phyloP scores from a whole-genome alignment of 2,329 filamentous ascomycete genomes.

The Curvularia spicifera region DNA sequence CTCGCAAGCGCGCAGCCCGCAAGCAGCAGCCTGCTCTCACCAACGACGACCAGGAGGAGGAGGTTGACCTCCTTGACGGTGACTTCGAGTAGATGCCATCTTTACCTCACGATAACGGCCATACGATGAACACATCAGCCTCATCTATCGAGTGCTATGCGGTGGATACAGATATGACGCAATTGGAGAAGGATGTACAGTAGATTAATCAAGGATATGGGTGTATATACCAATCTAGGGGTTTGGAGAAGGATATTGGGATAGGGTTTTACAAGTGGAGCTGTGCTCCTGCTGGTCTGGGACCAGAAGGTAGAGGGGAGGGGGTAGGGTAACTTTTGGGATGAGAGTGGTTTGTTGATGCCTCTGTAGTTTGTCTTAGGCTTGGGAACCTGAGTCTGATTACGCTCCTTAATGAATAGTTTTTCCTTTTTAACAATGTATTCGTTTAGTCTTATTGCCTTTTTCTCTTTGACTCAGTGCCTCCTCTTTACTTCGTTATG shows the following conservation, averaged over 20 bases:
- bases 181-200: background rate
- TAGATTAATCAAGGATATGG: background rate
- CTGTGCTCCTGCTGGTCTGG: background rate
- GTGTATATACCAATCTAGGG: background rate
- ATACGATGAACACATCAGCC: background rate
- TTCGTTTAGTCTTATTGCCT: background rate
- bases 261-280: background rate
- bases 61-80: slow-evolving; percentile 34
- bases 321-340: background rate
- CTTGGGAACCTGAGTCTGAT: slow-evolving; percentile 31
- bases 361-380: slow-evolving; percentile 21
- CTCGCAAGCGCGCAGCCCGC: slow-evolving; percentile 29
- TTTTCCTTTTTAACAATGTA: slow-evolving; percentile 5
- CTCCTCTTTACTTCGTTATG: background rate
- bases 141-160: background rate
- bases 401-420: slow-evolving; percentile 25
- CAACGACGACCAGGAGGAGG: slow-evolving; percentile 47
- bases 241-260: background rate
- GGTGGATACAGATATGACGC: background rate
- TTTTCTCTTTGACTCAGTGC: background rate
- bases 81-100: slow-evolving; percentile 19
- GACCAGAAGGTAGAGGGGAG: background rate
- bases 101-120: background rate
- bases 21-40: slow-evolving; percentile 32
- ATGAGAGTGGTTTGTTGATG: slow-evolving; percentile 5